A percentile compares a stretch with the other conserved stretches of the same genome.
Conservation (phyloP, 768 basidiomycete genomes). For the Agrocybe pediades region DNA sequence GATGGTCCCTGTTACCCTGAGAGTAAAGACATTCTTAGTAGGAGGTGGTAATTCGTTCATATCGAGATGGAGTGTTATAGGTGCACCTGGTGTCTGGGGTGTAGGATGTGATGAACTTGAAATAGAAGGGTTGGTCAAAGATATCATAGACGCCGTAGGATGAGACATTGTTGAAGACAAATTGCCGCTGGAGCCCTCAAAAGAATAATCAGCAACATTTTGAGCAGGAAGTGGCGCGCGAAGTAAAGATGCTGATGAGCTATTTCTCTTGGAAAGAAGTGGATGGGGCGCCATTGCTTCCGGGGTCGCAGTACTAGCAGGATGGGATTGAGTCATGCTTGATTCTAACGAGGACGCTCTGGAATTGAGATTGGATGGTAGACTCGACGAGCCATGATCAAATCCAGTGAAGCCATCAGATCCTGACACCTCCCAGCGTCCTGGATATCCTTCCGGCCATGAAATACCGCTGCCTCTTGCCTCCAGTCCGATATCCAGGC, state of each 20-base stretch:
- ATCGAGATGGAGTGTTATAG: constrained; percentile 76
- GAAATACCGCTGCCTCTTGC: constrained; percentile 67
- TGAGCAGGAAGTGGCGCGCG: constrained; percentile 73
- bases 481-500: constrained; percentile 73
- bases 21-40: constrained; percentile 63
- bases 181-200: constrained; percentile 54
- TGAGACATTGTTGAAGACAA: constrained; percentile 28
- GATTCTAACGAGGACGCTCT: constrained; percentile 55
- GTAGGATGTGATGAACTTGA: constrained; percentile 23
- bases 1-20: constrained; percentile 66
- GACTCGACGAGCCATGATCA: constrained; percentile 48
- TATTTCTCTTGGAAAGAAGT: constrained; percentile 31
- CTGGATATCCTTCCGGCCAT: constrained; percentile 57
- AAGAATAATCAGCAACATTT: constrained; percentile 71
- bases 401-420: constrained; percentile 74
- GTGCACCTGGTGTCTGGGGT: constrained; percentile 50
- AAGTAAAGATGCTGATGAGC: constrained; percentile 65
- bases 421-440: constrained; percentile 64
- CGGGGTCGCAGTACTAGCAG: constrained; percentile 15
- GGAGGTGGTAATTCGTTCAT: constrained; percentile 77
- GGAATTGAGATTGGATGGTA: constrained; percentile 29
- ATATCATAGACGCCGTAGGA: constrained; percentile 43
- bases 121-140: constrained; percentile 42
- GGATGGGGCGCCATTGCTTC: constrained; percentile 7
- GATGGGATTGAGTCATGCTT: constrained; percentile 24